Conservation (phyloP, 164 flowering plant species). For the Vitis amurensis region DNA sequence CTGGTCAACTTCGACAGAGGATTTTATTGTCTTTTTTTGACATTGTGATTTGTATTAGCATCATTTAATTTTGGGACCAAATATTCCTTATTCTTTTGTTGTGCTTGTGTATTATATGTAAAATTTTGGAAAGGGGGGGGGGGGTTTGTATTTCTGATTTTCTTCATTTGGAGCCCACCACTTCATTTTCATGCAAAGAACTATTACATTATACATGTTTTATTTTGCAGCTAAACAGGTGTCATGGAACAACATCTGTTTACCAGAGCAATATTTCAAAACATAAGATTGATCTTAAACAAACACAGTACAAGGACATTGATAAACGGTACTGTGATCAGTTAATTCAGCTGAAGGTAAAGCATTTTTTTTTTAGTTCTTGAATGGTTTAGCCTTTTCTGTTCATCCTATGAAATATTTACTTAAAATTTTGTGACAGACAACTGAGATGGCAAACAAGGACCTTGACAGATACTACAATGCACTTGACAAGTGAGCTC, state of each 20-base stretch:
- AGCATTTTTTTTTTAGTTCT: neutral
- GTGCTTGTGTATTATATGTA: too few species aligned
- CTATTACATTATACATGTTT: conserved; percentile 10
- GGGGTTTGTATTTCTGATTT: neutral
- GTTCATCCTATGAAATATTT: neutral
- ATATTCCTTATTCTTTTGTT: too few species aligned
- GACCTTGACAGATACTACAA: conserved; percentile 94
- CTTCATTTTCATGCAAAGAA: neutral
- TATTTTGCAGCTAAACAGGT: conserved; percentile 66
- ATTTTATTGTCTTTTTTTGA: too few species aligned
- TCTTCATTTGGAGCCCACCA: neutral
- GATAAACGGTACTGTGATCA: conserved; percentile 93
- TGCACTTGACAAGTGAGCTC: conserved; percentile 95
- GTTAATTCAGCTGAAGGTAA: conserved; percentile 92
- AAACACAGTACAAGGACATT: conserved; percentile 87
- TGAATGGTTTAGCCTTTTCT: neutral
- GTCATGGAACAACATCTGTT: conserved; percentile 79
- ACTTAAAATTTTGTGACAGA: conserved; percentile 47
- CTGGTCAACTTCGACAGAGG: too few species aligned
- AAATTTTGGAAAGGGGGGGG: too few species aligned
- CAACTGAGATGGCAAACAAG: conserved; percentile 99
- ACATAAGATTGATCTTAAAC: conserved; percentile 80
- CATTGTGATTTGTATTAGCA: too few species aligned
- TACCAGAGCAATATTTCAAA: conserved; percentile 78
- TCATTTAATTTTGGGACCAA: too few species aligned